These are phyloP conservation scores for Salix koriyanagi DNA, from an alignment of 345 rosid genomes.

Conservation along the genomic window DNA sequence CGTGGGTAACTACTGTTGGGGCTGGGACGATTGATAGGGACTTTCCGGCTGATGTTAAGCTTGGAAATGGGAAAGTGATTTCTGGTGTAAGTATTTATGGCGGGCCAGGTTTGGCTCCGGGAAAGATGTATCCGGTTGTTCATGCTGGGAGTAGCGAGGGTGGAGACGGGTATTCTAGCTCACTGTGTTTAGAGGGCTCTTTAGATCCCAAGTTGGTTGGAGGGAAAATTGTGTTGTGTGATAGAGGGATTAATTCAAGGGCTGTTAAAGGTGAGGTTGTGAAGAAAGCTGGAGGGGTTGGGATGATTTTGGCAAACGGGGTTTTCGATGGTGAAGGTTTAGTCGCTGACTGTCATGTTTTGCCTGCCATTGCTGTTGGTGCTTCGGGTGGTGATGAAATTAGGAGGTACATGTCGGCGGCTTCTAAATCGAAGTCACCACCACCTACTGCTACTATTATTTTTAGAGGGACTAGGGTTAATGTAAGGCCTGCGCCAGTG, in stretches of 20 bases:
- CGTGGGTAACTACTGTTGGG: slow-evolving; percentile 32
- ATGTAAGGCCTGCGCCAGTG: slow-evolving; percentile 27
- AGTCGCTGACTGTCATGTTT: slow-evolving; percentile 33
- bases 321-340: slow-evolving; percentile 34
- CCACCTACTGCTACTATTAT: slow-evolving; percentile 20
- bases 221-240: slow-evolving; percentile 26
- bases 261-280: slow-evolving; percentile 32
- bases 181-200: slow-evolving; percentile 26
- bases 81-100: slow-evolving; percentile 26
- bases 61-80: slow-evolving; percentile 26
- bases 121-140: slow-evolving; percentile 21
- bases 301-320: slow-evolving; percentile 34
- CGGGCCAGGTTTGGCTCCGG: slow-evolving; percentile 22
- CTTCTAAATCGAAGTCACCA: slow-evolving; percentile 22
- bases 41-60: slow-evolving; percentile 30
- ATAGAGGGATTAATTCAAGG: slow-evolving; percentile 32
- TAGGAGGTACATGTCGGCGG: slow-evolving; percentile 20
- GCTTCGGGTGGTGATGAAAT: slow-evolving; percentile 26
- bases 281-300: slow-evolving; percentile 28
- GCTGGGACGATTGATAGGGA: slow-evolving; percentile 34
- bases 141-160: slow-evolving; percentile 21
- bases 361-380: slow-evolving; percentile 31
- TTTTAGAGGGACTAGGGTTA: slow-evolving; percentile 24
- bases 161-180: slow-evolving; percentile 30
- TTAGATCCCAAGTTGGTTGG: slow-evolving; percentile 24